These are phyloP conservation scores for Trametes elegans DNA, from an alignment of 768 basidiomycete species.

Conservation along the genomic window DNA sequence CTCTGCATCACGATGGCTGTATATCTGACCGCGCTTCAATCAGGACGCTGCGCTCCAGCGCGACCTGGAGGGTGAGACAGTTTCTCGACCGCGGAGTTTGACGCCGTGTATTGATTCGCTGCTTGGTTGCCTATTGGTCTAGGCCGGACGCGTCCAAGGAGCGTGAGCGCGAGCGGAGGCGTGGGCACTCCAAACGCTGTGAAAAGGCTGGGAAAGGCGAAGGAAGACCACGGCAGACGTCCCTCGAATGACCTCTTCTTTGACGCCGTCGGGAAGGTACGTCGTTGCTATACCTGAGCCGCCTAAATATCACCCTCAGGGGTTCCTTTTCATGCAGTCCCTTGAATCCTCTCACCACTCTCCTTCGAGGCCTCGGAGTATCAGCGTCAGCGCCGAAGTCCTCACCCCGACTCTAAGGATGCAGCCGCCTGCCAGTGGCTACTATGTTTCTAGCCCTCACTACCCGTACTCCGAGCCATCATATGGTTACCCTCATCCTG, in stretches of 20 bases:
- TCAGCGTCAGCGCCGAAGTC: slow-evolving; percentile 20
- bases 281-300: slow-evolving; percentile 4
- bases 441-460: not conserved
- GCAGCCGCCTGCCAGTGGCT: slow-evolving; percentile 9
- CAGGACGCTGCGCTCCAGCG: slow-evolving; percentile 9
- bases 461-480: slow-evolving; percentile 11
- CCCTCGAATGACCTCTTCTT: slow-evolving; percentile 39
- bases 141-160: slow-evolving; percentile 27
- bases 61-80: slow-evolving; percentile 12
- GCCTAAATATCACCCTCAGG: not conserved
- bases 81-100: not conserved
- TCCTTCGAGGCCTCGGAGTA: slow-evolving; percentile 17
- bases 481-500: slow-evolving; percentile 2
- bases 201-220: slow-evolving; percentile 11
- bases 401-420: slow-evolving; percentile 3
- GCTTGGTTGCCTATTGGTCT: slow-evolving; percentile 17
- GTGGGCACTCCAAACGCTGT: slow-evolving; percentile 21
- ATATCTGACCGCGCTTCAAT: slow-evolving; percentile 1
- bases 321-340: slow-evolving; percentile 1
- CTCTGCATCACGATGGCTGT: not conserved
- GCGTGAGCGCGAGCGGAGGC: slow-evolving; percentile 31
- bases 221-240: slow-evolving; percentile 31
- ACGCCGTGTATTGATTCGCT: not conserved
- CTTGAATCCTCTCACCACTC: slow-evolving; percentile 11
- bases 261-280: slow-evolving; percentile 35